Evolutionary conservation across 495 filamentous ascomycete species (phyloP).

Genomic region (Recurvomyces mirabilis): DNA sequence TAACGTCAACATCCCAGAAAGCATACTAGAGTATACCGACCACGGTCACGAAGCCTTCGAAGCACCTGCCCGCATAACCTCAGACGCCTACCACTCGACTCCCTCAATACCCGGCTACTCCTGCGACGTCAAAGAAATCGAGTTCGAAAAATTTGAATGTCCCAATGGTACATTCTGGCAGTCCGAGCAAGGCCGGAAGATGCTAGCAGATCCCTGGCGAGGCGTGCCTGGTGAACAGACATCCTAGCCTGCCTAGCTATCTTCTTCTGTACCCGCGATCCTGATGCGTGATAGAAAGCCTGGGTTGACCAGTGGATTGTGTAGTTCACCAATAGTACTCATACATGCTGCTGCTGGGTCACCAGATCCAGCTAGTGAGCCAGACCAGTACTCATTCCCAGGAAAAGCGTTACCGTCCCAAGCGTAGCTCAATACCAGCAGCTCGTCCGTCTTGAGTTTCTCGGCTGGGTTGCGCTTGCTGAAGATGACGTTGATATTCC

Average conservation of each 20-base stretch:
- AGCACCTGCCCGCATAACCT: constrained; percentile 63
- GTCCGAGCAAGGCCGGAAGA: neutral
- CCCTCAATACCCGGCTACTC: constrained; percentile 72
- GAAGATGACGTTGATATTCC: constrained; percentile 25
- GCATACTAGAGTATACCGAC: constrained; percentile 79
- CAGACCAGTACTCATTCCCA: constrained; percentile 33
- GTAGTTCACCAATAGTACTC: constrained; percentile 31
- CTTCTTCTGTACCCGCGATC: constrained; percentile 1
- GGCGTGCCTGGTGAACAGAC: neutral
- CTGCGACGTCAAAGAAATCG: constrained; percentile 80
- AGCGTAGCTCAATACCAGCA: constrained; percentile 33
- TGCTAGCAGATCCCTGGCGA: neutral
- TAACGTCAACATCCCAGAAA: constrained; percentile 30
- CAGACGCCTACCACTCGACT: constrained; percentile 76
- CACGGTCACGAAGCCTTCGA: constrained; percentile 86
- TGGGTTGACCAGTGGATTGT: constrained; percentile 26
- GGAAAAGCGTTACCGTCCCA: constrained; percentile 35
- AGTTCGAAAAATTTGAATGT: constrained; percentile 65
- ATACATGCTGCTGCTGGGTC: constrained; percentile 34
- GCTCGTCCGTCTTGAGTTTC: constrained; percentile 19
- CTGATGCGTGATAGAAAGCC: constrained; percentile 7
- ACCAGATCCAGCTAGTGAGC: constrained; percentile 22
- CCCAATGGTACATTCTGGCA: constrained; percentile 34
- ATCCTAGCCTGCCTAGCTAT: neutral
- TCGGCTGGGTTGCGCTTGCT: constrained; percentile 27